Evolutionary conservation across 176 grass and related monocot species (phyloP).

Genomic region (Leersia perrieri): DNA sequence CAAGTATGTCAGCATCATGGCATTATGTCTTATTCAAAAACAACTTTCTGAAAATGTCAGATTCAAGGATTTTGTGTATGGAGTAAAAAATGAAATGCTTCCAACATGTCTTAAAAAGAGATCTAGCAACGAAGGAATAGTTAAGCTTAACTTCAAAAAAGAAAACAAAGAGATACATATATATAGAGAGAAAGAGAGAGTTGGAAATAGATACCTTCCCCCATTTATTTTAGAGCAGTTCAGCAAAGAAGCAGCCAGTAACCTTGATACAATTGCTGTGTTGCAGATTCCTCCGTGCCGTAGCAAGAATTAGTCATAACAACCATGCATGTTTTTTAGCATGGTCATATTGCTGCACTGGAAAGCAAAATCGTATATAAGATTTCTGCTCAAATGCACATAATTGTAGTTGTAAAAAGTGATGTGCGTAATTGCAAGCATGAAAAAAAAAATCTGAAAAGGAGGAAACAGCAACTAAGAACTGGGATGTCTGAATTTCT

Average conservation of each 20-base stretch:
- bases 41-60: neutral
- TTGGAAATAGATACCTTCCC: slow-evolving; percentile 35
- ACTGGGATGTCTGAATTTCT: neutral
- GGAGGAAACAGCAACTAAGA: neutral
- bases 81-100: neutral
- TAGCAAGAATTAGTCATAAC: neutral
- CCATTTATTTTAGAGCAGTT: slow-evolving; percentile 39
- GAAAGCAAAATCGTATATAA: neutral
- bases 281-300: neutral
- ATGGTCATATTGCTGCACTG: neutral
- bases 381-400: neutral
- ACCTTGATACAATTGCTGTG: neutral
- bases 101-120: neutral
- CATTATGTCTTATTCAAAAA: neutral
- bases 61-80: neutral
- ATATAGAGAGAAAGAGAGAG: neutral
- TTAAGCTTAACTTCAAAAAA: neutral
- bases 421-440: neutral
- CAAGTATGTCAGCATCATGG: neutral
- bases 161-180: neutral
- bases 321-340: neutral
- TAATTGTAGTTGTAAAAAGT: neutral
- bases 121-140: neutral
- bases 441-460: neutral
- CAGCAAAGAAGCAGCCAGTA: neutral